Conservation (phyloP, 768 basidiomycete species). For the Lactarius psammicola region DNA sequence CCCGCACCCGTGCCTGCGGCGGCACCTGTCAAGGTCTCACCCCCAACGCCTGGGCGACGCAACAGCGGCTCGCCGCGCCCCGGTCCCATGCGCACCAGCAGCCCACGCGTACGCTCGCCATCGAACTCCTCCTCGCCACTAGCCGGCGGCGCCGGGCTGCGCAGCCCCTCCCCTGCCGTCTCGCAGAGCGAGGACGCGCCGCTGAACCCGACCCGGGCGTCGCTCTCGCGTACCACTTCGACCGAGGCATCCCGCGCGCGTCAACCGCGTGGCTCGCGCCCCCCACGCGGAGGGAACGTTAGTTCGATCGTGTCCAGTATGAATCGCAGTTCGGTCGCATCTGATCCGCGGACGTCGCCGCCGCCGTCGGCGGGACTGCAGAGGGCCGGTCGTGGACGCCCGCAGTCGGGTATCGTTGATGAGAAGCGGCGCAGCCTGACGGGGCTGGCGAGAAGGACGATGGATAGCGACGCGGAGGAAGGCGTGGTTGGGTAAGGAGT, state of each 20-base stretch:
- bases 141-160: slow-evolving; percentile 5
- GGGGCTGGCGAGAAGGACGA: slow-evolving; percentile 63
- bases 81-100: slow-evolving; percentile 37
- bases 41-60: slow-evolving; percentile 55
- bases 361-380: slow-evolving; percentile 20
- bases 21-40: slow-evolving; percentile 41
- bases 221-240: slow-evolving; percentile 23
- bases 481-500: slow-evolving; percentile 11
- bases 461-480: slow-evolving; percentile 82
- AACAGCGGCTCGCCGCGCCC: slow-evolving; percentile 40
- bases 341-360: slow-evolving; percentile 20
- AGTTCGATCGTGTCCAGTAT: slow-evolving; percentile 18
- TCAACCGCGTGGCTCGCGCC: slow-evolving; percentile 21
- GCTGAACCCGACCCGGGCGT: slow-evolving; percentile 19
- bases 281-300: slow-evolving; percentile 25
- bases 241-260: slow-evolving; percentile 21
- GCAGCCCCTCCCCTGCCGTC: slow-evolving; percentile 22
- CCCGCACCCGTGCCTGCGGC: slow-evolving; percentile 29
- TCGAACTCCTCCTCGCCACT: slow-evolving; percentile 16
- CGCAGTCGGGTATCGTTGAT: slow-evolving; percentile 23
- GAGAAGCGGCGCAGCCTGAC: slow-evolving; percentile 29
- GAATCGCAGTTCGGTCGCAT: slow-evolving; percentile 23
- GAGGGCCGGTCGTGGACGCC: slow-evolving; percentile 28
- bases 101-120: slow-evolving; percentile 33
- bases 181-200: slow-evolving; percentile 17